Base-by-base conservation (phyloP, 2,329 filamentous ascomycete species). In the Incumbomyces lentus region DNA sequence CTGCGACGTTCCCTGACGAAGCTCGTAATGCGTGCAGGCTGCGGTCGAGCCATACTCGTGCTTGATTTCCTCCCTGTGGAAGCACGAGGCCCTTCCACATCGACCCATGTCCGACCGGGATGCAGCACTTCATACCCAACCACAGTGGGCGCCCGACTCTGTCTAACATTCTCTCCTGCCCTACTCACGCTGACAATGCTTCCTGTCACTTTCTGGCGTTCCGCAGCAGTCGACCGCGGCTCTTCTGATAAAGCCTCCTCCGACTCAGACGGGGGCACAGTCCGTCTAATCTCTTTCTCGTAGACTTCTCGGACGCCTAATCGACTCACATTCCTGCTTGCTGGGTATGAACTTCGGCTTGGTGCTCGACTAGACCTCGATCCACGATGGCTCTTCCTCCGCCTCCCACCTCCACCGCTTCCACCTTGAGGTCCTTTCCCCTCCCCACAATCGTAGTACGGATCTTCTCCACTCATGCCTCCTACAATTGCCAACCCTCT, bases 51-150 rank as follows among this genome's bases (percentile, higher is more conserved):
- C 40, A 42, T 34, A 18, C 8, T 42, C 40, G 29, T 17, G 12
- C 8, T 42, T 16, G 17, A 22, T n/a, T 37, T 18, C 14, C 31
- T 36, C 14, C 2, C 32, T 10, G 32, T 18, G n/a, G 7, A 16
- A 16, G 31, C n/a, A 16, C 26, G n/a, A 8, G 41, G 16, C 16
- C 19, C 41, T 19, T 48, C 36, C 8, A 50, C 45, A 34, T 55
- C 53, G 13, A 52, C 48, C 44, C 44, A 52, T 38, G 49, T 49
- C 30, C 48, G 47, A 16, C 53, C 51, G 8, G 53, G 47, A 19
- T 52, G 44, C 14, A 53, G 48, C 3, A 53, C 41, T 38, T 53
- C 51, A 42, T 52, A 55, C 31, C 52, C 51, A 37, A 46, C 44
- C 3, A 47, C 36, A 19, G 22, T 38, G 22, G 49, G 46, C 16